Base-by-base conservation (phyloP, 1,139 yeast genomes). In the Zygotorulaspora mrakii region DNA sequence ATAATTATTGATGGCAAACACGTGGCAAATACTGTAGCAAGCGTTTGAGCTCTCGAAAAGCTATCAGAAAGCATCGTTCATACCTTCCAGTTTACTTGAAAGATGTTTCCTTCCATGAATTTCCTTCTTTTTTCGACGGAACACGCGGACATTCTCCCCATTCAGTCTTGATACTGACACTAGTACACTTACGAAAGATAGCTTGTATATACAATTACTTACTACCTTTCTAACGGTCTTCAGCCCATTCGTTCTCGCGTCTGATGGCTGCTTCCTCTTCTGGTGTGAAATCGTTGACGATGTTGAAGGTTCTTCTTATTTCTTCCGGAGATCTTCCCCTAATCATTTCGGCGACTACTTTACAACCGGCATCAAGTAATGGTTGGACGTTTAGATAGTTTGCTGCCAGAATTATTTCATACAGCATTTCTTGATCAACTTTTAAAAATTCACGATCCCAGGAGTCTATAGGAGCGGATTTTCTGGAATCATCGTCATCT, bases 241-340 rank as follows among this genome's bases (percentile, higher is more conserved):
- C 98, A 17, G 98, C 98, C 98, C 98, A 91, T 65, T 91, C 98
- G 62, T 91, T 91, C 66, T 91, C 98, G 59, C 96, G 79, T 61
- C 94, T 82, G 53, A 94, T 91, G 41, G 96, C 97, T 35, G 94
- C 96, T 68, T 91, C 98, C 66, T 94, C 98, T 64, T 94, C 98
- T 3, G 97, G 96, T 28, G 95, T 85, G 67, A 94, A 91, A 65
- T 94, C 98, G 62, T 89, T 87, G 45, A 83, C 94, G 55, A 94
- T 94, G 66, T 94, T 94, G 71, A 94, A 94, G 1, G 95, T 86
- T 65, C 87, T 84, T 66, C 98, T 80, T 58, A 94, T 87, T 65
- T 94, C 98, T 63, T 89, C 97, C 5, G 98, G 96, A 1, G 89
- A 75, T 68, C 94, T 88, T 42, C 95, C 94, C 66, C 89, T 82